Conservation (phyloP, 1,284 basidiomycete species). For the Microbotryomycetes sp. region DNA sequence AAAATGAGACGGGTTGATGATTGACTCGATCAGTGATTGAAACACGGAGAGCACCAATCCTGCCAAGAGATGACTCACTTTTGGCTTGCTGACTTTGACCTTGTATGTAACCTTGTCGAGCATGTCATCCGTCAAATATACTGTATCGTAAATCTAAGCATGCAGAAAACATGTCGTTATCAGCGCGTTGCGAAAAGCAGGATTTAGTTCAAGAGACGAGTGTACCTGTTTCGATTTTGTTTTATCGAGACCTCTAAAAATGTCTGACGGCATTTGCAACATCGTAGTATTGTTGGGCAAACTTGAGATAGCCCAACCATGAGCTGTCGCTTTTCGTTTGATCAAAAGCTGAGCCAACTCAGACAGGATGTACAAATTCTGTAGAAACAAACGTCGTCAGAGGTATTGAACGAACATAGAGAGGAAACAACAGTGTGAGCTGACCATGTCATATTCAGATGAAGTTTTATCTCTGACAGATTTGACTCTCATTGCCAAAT, state of each 20-base stretch:
- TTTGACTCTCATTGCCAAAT: conserved; percentile 76
- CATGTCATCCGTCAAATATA: conserved; percentile 59
- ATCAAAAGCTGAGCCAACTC: conserved; percentile 86
- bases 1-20: too few relatives aligned
- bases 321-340: conserved; percentile 57
- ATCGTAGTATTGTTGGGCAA: conserved; percentile 59
- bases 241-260: conserved; percentile 50
- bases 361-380: conserved; percentile 83
- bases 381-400: conserved; percentile 6
- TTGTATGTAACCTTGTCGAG: conserved; percentile 49
- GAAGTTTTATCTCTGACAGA: conserved; percentile 71
- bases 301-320: conserved; percentile 65
- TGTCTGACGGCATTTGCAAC: conserved; percentile 71
- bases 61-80: too few relatives aligned
- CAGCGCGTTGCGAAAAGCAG: not conserved
- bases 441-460: conserved; percentile 60
- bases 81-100: conserved; percentile 28
- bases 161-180: not conserved
- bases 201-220: conserved; percentile 1
- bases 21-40: too few relatives aligned
- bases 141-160: conserved; percentile 49
- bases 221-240: conserved; percentile 36
- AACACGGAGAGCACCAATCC: too few relatives aligned
- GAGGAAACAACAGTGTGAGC: too few relatives aligned
- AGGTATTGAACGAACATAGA: too few relatives aligned